Conservation (phyloP, 2,329 filamentous ascomycete species). For the Penicillium sp. region DNA sequence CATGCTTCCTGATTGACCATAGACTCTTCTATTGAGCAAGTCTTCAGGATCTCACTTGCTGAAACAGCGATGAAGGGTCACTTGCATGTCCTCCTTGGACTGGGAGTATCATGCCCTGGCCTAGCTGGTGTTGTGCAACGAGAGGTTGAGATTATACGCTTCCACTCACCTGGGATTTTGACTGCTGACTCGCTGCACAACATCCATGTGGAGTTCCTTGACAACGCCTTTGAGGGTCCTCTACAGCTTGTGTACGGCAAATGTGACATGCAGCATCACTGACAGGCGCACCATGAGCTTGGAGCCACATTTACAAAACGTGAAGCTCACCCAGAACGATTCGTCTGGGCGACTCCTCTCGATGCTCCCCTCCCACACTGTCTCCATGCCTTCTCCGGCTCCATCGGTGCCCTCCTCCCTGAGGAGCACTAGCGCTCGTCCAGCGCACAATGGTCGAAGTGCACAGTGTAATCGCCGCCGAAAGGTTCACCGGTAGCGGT, state of each 20-base stretch:
- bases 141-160: constrained; percentile 11
- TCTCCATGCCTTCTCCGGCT: constrained; percentile 34
- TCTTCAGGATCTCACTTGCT: neutral
- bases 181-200: constrained; percentile 47
- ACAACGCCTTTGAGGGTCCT: constrained; percentile 42
- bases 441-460: constrained; percentile 64
- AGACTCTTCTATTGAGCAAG: neutral
- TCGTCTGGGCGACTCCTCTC: constrained; percentile 39
- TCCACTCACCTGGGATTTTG: constrained; percentile 33
- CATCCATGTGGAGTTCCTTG: constrained; percentile 44
- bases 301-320: constrained; percentile 40
- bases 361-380: constrained; percentile 30
- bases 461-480: constrained; percentile 57
- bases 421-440: constrained; percentile 55
- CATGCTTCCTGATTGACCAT: neutral
- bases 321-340: constrained; percentile 41
- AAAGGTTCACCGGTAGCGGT: constrained; percentile 62
- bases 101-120: constrained; percentile 6
- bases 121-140: constrained; percentile 3
- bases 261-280: constrained; percentile 36
- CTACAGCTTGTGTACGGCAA: constrained; percentile 45
- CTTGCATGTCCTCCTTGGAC: constrained; percentile 5
- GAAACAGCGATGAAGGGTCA: constrained; percentile 3
- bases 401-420: constrained; percentile 18
- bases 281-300: constrained; percentile 44